Base-by-base conservation (phyloP, 768 basidiomycete genomes). In the Trametes cinnabarina region DNA sequence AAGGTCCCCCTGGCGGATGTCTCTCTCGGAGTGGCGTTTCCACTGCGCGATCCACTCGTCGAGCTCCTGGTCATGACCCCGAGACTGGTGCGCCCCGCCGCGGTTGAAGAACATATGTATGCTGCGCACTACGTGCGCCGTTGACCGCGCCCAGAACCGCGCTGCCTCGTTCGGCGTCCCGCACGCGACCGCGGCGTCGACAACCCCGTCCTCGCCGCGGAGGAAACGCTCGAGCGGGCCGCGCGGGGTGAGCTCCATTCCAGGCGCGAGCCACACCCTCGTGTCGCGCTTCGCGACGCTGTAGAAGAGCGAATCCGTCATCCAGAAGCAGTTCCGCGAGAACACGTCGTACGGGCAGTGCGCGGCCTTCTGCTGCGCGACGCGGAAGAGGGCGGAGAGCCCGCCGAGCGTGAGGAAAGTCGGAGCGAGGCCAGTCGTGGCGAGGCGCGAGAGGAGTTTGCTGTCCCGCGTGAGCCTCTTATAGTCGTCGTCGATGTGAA, bases 241-340 rank as follows among this genome's bases (percentile, higher is more conserved):
- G 23, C 23, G 32, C 9, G 58, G 58, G 2, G 22, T 20, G 11
- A 34, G 40, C 53, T 23, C 34, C 34, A 22, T 44, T 23, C 17
- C 7, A 26, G 20, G 28, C 12, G 41, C 42, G 12, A 55, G 54
- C 52, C 58, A 60, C 25, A 32, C 25, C 15, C 20, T 23, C 14
- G 14, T 14, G 52, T 28, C 50, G 19, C 40, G 39, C 28, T 47
- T 47, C 34, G 53, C 52, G 23, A 55, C 20, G 41, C 35, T 25
- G 58, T 50, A 60, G 52, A 60, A 41, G 12, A 60, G 40, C 41
- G 48, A 20, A 23, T 60, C 53, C n/a, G 41, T 39, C 48, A 60
- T 35, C 58, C 58, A 60, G 17, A 37, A 42, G 53, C 52, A 60
- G 41, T 60, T 55, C 40, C 58, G 47, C 41, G 48, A 47, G 25